These are phyloP conservation scores for Pseudogymnoascus sp. DNA, from an alignment of 2,329 filamentous ascomycete species.

Conservation along the genomic window DNA sequence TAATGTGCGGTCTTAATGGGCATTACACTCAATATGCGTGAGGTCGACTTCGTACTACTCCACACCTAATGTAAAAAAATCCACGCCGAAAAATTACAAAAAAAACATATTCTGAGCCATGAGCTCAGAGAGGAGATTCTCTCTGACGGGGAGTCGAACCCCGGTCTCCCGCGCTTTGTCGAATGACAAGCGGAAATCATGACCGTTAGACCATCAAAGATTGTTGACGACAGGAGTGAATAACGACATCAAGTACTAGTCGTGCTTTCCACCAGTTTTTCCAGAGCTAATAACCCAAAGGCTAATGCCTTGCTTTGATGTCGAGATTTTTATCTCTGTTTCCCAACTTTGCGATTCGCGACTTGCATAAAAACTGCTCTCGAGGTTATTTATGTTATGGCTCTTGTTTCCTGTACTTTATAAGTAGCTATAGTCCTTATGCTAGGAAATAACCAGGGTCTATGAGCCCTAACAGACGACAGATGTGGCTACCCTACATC, in stretches of 20 bases:
- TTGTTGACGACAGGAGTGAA: background rate
- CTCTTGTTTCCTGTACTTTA: too few relatives aligned
- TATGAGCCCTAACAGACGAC: too few relatives aligned
- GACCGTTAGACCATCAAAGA: constrained; percentile 32
- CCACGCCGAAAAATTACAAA: background rate
- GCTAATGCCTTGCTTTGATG: too few relatives aligned
- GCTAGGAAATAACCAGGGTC: too few relatives aligned
- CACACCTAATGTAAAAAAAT: background rate
- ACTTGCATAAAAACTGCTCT: too few relatives aligned
- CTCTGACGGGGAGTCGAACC: constrained; percentile 13
- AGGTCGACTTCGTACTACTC: background rate
- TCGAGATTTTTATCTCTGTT: too few relatives aligned
- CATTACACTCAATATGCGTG: background rate
- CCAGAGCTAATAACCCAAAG: too few relatives aligned
- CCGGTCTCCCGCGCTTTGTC: constrained; percentile 16
- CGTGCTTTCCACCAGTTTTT: too few relatives aligned
- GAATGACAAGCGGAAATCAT: constrained; percentile 33
- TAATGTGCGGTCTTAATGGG: background rate
- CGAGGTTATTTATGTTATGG: background rate
- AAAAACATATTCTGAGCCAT: constrained; percentile 1
- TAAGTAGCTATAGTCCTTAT: too few relatives aligned
- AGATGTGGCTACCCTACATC: too few relatives aligned
- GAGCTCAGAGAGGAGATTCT: constrained; percentile 9
- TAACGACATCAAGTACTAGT: too few relatives aligned
- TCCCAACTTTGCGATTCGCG: too few relatives aligned